These are phyloP conservation scores for Xylaria sp. DNA, from an alignment of 2,329 filamentous ascomycete genomes.

Conservation along the genomic window DNA sequence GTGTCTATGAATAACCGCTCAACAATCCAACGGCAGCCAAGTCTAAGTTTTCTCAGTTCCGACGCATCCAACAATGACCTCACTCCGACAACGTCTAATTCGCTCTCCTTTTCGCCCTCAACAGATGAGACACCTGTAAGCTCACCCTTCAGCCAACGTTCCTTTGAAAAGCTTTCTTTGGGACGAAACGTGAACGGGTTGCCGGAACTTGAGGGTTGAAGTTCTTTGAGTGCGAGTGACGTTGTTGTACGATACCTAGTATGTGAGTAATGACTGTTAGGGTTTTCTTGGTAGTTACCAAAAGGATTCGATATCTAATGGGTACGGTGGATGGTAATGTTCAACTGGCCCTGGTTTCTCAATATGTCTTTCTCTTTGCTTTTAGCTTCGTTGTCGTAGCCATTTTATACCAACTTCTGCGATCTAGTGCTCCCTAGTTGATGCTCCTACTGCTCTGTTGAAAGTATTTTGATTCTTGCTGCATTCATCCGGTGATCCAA, in stretches of 20 bases:
- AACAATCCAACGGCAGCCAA: conserved; percentile 29
- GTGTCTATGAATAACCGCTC: conserved; percentile 33
- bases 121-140: conserved; percentile 19
- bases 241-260: conserved; percentile 7
- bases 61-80: conserved; percentile 8
- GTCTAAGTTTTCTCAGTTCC: conserved; percentile 7
- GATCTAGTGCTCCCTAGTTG: not conserved
- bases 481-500: too few relatives aligned
- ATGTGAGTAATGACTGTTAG: not conserved
- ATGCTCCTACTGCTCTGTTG: conserved; percentile 44
- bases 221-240: not conserved
- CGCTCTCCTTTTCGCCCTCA: conserved; percentile 27
- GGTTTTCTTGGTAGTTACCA: not conserved
- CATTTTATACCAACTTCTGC: not conserved
- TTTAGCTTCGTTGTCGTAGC: not conserved
- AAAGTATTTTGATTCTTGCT: conserved; percentile 46
- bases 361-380: not conserved
- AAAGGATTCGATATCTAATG: not conserved
- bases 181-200: conserved; percentile 15
- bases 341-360: not conserved
- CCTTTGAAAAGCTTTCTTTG: conserved; percentile 22
- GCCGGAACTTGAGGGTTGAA: conserved; percentile 32
- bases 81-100: conserved; percentile 19
- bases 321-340: not conserved
- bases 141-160: conserved; percentile 21